A percentile compares a stretch with the other conserved stretches of the same genome.
phyloP scores from a whole-genome alignment of 768 basidiomycete species.

The Pulveroboletus frians region DNA sequence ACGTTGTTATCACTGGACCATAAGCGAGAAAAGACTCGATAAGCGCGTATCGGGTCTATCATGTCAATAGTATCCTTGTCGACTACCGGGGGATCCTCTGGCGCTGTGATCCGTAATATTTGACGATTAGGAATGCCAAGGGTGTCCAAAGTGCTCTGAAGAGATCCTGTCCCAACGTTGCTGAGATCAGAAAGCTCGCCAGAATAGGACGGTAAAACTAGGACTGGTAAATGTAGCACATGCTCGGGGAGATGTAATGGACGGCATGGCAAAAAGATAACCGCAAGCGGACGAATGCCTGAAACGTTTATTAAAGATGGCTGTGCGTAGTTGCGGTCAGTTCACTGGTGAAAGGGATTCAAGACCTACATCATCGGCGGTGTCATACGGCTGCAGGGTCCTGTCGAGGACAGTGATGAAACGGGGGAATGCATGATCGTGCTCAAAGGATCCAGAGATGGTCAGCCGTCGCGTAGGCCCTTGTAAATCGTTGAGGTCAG shows the following conservation, averaged over 20 bases:
- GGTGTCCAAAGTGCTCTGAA: conserved; percentile 41
- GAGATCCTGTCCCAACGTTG: conserved; percentile 18
- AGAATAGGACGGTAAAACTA: conserved; percentile 26
- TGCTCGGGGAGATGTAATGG: conserved; percentile 35
- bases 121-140: conserved; percentile 39
- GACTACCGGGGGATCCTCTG: conserved; percentile 37
- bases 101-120: conserved; percentile 35
- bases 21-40: conserved; percentile 44
- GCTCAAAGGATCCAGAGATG: conserved; percentile 25
- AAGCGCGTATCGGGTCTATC: conserved; percentile 39
- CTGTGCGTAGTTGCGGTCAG: conserved; percentile 34
- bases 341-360: conserved; percentile 13
- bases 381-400: conserved; percentile 18
- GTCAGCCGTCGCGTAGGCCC: conserved; percentile 22
- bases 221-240: conserved; percentile 56
- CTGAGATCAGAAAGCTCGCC: conserved; percentile 24
- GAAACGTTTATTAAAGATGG: conserved; percentile 35
- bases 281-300: conserved; percentile 55
- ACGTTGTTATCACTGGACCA: conserved; percentile 32
- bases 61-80: conserved; percentile 42
- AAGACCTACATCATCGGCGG: conserved; percentile 27
- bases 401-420: conserved; percentile 38
- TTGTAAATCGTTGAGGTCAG: conserved; percentile 19
- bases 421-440: conserved; percentile 25
- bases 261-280: conserved; percentile 59